phyloP scores from a whole-genome alignment of 2,329 filamentous ascomycete species.

The Ceratocystis albifundus region DNA sequence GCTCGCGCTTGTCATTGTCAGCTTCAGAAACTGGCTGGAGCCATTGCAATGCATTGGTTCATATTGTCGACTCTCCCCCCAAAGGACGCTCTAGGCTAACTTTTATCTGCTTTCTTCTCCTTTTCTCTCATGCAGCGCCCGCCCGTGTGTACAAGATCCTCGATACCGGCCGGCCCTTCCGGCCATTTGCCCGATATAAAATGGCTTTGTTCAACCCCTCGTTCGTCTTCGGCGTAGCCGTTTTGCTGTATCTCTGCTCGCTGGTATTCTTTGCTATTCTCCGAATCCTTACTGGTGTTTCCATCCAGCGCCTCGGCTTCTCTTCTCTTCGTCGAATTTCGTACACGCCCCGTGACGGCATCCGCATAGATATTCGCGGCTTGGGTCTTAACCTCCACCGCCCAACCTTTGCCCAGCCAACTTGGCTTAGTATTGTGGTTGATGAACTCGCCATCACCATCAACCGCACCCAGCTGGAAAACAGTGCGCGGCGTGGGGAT shows the following conservation, averaged over 20 bases:
- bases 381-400: conserved; percentile 80
- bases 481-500: conserved; percentile 28
- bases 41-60: too few relatives aligned
- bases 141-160: not conserved
- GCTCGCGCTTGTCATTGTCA: not conserved
- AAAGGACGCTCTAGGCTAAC: not conserved
- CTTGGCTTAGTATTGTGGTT: conserved; percentile 84
- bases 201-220: conserved; percentile 63
- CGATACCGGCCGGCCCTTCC: conserved; percentile 8
- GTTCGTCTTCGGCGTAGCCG: conserved; percentile 73
- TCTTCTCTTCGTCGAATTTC: conserved; percentile 82
- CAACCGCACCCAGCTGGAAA: conserved; percentile 54
- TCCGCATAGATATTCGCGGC: conserved; percentile 79
- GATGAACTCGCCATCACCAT: conserved; percentile 76
- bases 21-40: not conserved
- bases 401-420: conserved; percentile 92
- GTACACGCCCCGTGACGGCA: conserved; percentile 78
- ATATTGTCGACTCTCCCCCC: too few relatives aligned
- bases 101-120: not conserved
- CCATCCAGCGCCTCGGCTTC: conserved; percentile 90
- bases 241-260: conserved; percentile 78
- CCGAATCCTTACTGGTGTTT: conserved; percentile 84
- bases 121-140: not conserved
- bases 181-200: not conserved
- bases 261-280: conserved; percentile 90